These are phyloP conservation scores for Clitocybe nebularis DNA, from an alignment of 1,284 basidiomycete genomes.

Conservation along the genomic window DNA sequence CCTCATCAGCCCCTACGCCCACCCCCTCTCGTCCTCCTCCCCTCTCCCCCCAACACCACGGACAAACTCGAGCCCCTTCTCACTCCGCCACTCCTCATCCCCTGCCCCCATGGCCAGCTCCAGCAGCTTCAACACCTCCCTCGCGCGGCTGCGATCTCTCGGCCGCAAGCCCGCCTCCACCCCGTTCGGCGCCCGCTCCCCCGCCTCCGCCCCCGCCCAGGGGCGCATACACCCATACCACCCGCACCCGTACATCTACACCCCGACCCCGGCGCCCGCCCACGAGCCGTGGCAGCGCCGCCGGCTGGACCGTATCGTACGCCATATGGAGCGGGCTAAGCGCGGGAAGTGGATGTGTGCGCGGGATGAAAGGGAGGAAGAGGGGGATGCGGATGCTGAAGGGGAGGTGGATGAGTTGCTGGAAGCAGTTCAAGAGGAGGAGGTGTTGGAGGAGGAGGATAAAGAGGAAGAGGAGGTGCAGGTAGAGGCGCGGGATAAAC, in stretches of 20 bases:
- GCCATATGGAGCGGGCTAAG: conserved; percentile 28
- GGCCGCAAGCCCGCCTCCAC: conserved; percentile 3
- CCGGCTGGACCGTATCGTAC: conserved; percentile 29
- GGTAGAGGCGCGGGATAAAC: too few relatives aligned
- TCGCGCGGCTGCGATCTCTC: background rate
- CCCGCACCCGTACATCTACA: conserved; percentile 14
- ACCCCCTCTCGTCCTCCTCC: conserved; percentile 2
- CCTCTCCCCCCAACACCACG: background rate
- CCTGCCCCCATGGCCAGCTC: conserved; percentile 12
- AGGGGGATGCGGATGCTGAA: conserved; percentile 21
- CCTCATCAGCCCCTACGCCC: conserved; percentile 7
- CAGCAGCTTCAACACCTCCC: background rate
- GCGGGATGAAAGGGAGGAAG: conserved; percentile 21
- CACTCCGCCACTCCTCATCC: conserved; percentile 10
- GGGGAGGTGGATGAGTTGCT: conserved; percentile 16
- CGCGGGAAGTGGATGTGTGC: conserved; percentile 26
- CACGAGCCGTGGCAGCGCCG: conserved; percentile 25
- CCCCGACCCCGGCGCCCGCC: conserved; percentile 30
- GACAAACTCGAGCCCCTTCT: conserved; percentile 8
- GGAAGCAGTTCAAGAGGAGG: conserved; percentile 7
- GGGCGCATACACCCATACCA: conserved; percentile 12
- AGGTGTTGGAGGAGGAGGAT: too few relatives aligned
- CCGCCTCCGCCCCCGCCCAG: conserved; percentile 2
- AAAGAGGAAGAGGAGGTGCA: too few relatives aligned
- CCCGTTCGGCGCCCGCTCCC: conserved; percentile 4